Evolutionary conservation across 768 basidiomycete genomes (phyloP).

Genomic region (Phanerochaete sordida): DNA sequence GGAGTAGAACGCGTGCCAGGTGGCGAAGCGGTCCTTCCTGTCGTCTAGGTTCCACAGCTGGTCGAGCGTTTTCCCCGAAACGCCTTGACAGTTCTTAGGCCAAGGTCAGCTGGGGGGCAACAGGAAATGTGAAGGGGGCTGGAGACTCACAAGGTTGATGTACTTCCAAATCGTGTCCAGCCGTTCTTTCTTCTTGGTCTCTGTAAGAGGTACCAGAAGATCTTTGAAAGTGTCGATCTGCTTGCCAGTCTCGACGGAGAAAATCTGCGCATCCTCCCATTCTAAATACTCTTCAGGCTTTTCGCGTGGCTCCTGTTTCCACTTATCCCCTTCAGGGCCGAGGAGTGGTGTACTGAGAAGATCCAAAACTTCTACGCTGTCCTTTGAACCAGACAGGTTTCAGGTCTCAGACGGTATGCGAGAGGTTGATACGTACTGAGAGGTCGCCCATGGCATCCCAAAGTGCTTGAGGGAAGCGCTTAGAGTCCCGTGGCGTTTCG

Average conservation of each 20-base stretch:
- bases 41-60: constrained; percentile 60
- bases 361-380: constrained; percentile 62
- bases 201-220: constrained; percentile 55
- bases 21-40: constrained; percentile 48
- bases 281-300: constrained; percentile 59
- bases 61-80: constrained; percentile 55
- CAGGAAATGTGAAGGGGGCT: neutral
- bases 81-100: constrained; percentile 53
- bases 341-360: constrained; percentile 61
- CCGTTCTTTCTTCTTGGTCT: constrained; percentile 43
- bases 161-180: constrained; percentile 63
- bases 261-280: constrained; percentile 69
- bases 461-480: constrained; percentile 72
- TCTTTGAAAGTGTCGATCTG: constrained; percentile 49
- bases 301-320: constrained; percentile 44
- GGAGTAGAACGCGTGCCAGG: constrained; percentile 50
- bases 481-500: constrained; percentile 70
- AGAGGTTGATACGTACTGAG: constrained; percentile 43
- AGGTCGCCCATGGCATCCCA: constrained; percentile 85
- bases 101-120: neutral
- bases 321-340: constrained; percentile 49
- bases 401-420: neutral
- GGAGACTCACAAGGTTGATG: constrained; percentile 50
- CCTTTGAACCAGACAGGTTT: constrained; percentile 31
- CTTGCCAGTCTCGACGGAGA: constrained; percentile 56